Evolutionary conservation across 176 grass and related monocot species (phyloP).

Genomic region (Avena eriantha): DNA sequence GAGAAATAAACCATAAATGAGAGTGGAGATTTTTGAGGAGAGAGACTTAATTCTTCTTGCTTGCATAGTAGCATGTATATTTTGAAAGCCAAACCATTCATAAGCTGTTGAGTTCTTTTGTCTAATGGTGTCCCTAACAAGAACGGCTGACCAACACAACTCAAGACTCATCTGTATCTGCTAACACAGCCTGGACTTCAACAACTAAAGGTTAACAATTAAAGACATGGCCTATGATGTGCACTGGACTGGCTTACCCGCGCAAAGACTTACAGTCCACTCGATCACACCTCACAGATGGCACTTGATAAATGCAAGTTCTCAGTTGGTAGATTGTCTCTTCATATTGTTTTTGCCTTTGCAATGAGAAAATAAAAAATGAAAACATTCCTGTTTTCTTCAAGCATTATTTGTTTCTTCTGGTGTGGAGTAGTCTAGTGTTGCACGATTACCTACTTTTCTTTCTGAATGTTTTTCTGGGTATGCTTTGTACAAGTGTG

Average conservation of each 20-base stretch:
- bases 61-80: neutral
- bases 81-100: neutral
- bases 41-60: constrained; percentile 1
- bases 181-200: neutral
- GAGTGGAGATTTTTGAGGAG: neutral
- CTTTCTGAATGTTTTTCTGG: neutral
- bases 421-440: neutral
- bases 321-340: constrained; percentile 19
- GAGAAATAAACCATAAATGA: neutral
- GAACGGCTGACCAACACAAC: neutral
- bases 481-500: constrained; percentile 11
- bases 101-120: neutral
- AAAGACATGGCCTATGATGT: neutral
- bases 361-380: too few relatives aligned
- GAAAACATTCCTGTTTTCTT: constrained; percentile 15
- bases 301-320: constrained; percentile 11
- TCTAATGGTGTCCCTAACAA: neutral
- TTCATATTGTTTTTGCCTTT: constrained; percentile 10
- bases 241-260: neutral
- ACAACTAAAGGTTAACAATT: neutral
- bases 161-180: neutral
- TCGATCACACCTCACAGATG: neutral
- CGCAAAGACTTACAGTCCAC: neutral
- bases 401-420: neutral
- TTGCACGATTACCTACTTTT: neutral